Evolutionary conservation across 116 monocot genomes (phyloP).

Genomic region (Dioscorea cayenensis): DNA sequence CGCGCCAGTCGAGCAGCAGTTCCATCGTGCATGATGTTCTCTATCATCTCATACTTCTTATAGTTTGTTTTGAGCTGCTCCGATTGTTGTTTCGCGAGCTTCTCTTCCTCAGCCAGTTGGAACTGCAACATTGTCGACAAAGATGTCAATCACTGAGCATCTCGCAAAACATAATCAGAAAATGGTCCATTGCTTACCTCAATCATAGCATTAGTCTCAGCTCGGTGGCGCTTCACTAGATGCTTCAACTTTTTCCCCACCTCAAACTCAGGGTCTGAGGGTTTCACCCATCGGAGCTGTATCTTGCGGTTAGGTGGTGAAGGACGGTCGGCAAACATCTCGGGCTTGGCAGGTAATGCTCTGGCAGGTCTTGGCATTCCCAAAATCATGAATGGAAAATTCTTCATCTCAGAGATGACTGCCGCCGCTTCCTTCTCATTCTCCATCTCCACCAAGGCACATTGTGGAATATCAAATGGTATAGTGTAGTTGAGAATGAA

Average conservation of each 20-base stretch:
- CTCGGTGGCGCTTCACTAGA: constrained; percentile 37
- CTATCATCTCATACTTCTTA: constrained; percentile 67
- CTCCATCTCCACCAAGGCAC: constrained; percentile 83
- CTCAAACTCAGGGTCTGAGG: constrained; percentile 35
- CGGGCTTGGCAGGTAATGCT: constrained; percentile 42
- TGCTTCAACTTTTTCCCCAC: constrained; percentile 40
- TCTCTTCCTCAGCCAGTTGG: constrained; percentile 58
- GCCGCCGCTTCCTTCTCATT: constrained; percentile 29
- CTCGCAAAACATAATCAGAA: neutral
- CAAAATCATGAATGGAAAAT: constrained; percentile 77
- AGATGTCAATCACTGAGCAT: neutral
- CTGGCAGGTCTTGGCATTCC: constrained; percentile 76
- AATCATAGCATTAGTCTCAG: constrained; percentile 46
- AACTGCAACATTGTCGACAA: constrained; percentile 25
- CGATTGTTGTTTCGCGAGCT: constrained; percentile 59
- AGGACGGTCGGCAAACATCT: constrained; percentile 76
- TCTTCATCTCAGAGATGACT: constrained; percentile 29
- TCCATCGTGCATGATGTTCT: constrained; percentile 43
- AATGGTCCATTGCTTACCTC: constrained; percentile 29
- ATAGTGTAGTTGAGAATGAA: constrained; percentile 57
- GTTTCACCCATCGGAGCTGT: constrained; percentile 41
- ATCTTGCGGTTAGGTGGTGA: constrained; percentile 52
- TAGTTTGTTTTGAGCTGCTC: constrained; percentile 47
- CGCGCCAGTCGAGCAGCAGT: constrained; percentile 30
- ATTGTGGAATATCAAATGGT: constrained; percentile 46